Evolutionary conservation across 345 rosid genomes (phyloP), one percentile per base, ranked within the genome.

Genomic region (Aegle marmelos): DNA sequence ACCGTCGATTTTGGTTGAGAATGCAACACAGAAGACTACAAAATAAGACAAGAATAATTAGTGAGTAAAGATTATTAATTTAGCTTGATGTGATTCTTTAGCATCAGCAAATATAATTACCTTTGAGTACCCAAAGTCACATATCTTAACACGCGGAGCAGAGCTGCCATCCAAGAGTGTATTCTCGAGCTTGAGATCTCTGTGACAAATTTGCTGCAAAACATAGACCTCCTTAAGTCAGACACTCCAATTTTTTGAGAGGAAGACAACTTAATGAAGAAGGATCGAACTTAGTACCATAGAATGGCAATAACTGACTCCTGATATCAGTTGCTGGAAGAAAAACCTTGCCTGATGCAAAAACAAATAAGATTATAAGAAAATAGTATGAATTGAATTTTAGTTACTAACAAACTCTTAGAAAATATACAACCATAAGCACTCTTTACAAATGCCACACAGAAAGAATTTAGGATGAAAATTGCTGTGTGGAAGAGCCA

Each of bases 161-260:
- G 79, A 37, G 75, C 92, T 91, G 56, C 91, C 92, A 68, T 91
- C 96, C 50, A 91, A 50, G 68, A 91, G 84, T 9, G 96, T 91
- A 77, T 90, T 91, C 86, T 91, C 93, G 75, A 90, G 91, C 84
- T 91, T 91, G 80, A 90, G 85, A 84, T 91, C 96, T 82, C 93
- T 83, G 68, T 89, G 93, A 70, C 91, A 91, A 33, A 90, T 86
- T 85, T 89, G 87, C 92, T 90, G 81, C 72, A 80, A 72, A 19
- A 69, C 8, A 64, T 1, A 36, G 31, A 75, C 25, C 31, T 57
- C 75, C 22, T 27, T 10, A 17, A 14, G 37, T 71, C 33, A 78
- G 65, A 61, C 53, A 27, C 63, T 6, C 24, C 21, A 56, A 70
- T 71, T 11, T 27, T 34, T 1, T 67, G 11, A 71, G 33, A 45